Evolutionary conservation across 177 flowering plant genomes (phyloP).

Genomic region (Telopea speciosissima): DNA sequence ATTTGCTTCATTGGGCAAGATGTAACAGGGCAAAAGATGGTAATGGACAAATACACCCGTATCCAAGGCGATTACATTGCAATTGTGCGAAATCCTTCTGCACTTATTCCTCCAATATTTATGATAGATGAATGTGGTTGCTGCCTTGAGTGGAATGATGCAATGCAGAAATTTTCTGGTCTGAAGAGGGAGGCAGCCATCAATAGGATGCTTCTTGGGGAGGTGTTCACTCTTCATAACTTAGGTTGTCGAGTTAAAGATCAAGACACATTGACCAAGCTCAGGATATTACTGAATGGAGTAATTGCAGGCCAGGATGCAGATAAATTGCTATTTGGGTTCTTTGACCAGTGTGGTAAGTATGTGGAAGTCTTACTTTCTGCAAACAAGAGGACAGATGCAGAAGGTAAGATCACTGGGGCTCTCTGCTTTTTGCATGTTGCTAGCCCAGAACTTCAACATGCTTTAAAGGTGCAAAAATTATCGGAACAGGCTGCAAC

Average conservation of each 20-base stretch:
- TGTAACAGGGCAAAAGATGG: constrained; percentile 54
- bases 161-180: constrained; percentile 73
- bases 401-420: constrained; percentile 57
- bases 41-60: constrained; percentile 64
- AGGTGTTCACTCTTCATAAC: constrained; percentile 48
- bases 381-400: constrained; percentile 47
- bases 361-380: constrained; percentile 63
- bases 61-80: constrained; percentile 71
- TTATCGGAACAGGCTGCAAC: constrained; percentile 59
- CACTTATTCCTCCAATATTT: constrained; percentile 93
- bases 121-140: constrained; percentile 56
- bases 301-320: constrained; percentile 54
- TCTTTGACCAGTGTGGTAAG: constrained; percentile 47
- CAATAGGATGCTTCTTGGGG: constrained; percentile 63
- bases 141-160: constrained; percentile 82
- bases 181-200: constrained; percentile 51
- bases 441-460: constrained; percentile 70
- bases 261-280: constrained; percentile 60
- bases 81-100: constrained; percentile 51
- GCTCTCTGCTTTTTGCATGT: constrained; percentile 70
- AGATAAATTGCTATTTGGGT: constrained; percentile 58
- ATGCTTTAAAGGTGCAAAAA: constrained; percentile 55
- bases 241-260: constrained; percentile 68
- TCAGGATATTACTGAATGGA: constrained; percentile 52
- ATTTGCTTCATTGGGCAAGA: constrained; percentile 85